Base-by-base conservation (phyloP, 306 rosid genomes). In the Dicorynia guianensis region DNA sequence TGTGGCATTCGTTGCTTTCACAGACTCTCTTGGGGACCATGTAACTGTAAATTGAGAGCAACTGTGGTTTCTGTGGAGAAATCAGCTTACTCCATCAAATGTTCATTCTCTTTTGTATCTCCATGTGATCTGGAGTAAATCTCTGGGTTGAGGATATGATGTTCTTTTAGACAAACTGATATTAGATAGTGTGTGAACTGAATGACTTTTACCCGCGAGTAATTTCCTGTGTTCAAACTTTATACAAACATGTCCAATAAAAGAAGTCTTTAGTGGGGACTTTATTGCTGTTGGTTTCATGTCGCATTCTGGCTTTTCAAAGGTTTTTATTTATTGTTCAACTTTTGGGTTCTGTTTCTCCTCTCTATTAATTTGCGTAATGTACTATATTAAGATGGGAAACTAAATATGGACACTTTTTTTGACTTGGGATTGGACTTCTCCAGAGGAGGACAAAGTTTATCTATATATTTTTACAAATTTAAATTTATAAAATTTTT, bases 241-340 rank as follows among this genome's bases (percentile, higher is more conserved):
- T 63, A 13, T 76, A 39, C 67, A 67, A 20, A 34, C 54, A 65
- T 53, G 46, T 61, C 73, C 79, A 80, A 73, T 84, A 74, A 80
- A 59, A 86, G 82, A 60, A 69, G 80, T 73, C 76, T 83, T 88
- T 85, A 81, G 68, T 78, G 70, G 56, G 54, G 80, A 50, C 81
- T 88, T 88, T 88, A 83, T 81, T 83, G 89, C 76, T 67, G 85
- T 88, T 85, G 68, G 86, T 81, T 88, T 80, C 62, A 57, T 70
- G 87, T 86, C 91, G 53, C 85, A 69, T 77, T 85, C 86, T 82
- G 64, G 74, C 79, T 81, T 82, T 62, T 82, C 47, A 60, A 42
- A 42, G 20, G 60, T 1, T 57, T 76, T 36, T 76, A 69, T 57
- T 80, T 20, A 10, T 12, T 18, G 33, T 53, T 57, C 54, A 60